Conservation (phyloP, 257 asterid genomes). For the Euphrasia confusa region DNA sequence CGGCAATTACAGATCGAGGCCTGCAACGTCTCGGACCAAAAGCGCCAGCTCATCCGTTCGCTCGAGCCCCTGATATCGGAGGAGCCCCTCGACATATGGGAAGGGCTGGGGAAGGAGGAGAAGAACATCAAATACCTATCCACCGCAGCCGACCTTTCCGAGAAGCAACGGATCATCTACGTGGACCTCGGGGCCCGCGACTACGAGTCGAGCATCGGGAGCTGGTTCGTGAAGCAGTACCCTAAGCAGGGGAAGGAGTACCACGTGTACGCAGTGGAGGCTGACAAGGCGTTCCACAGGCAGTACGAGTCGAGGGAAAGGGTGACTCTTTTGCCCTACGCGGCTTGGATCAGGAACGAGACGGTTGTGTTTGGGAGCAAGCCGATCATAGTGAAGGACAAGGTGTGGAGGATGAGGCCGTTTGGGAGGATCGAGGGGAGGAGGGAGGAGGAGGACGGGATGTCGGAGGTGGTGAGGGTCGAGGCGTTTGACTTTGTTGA, state of each 20-base stretch:
- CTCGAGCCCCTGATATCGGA: conserved; percentile 38
- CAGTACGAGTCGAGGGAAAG: conserved; percentile 30
- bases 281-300: conserved; percentile 37
- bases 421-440: conserved; percentile 35
- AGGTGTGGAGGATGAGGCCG: conserved; percentile 33
- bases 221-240: conserved; percentile 49
- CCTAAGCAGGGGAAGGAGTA: conserved; percentile 41
- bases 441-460: conserved; percentile 30
- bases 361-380: conserved; percentile 40
- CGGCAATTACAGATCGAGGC: neutral
- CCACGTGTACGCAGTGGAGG: conserved; percentile 50
- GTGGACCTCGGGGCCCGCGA: conserved; percentile 50
- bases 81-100: conserved; percentile 42
- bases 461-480: conserved; percentile 26
- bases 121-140: conserved; percentile 40
- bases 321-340: conserved; percentile 46
- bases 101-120: conserved; percentile 33
- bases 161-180: conserved; percentile 38
- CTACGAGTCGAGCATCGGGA: conserved; percentile 48
- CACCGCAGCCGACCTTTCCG: conserved; percentile 32
- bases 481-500: conserved; percentile 47
- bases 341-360: conserved; percentile 51
- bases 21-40: conserved; percentile 22
- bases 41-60: conserved; percentile 22
- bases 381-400: conserved; percentile 26